phyloP scores from a whole-genome alignment of 2,329 filamentous ascomycete genomes.

The Lomentospora prolificans region DNA sequence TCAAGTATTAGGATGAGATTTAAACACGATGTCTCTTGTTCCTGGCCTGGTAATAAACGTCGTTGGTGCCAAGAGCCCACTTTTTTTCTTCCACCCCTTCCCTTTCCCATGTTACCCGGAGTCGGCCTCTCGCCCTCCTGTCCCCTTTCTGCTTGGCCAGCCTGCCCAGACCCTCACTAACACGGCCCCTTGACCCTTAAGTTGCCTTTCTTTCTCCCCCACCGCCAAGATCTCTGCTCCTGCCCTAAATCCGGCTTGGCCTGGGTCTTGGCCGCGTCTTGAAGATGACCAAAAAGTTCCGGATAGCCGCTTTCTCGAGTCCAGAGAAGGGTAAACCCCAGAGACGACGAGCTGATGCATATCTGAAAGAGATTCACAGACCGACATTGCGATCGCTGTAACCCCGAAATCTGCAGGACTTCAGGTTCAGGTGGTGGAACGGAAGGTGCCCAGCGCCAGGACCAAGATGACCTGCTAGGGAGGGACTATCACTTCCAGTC shows the following conservation, averaged over 20 bases:
- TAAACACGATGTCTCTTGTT: neutral
- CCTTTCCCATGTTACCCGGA: neutral
- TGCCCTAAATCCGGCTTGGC: slow-evolving; percentile 3
- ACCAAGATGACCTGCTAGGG: no score
- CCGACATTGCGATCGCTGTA: neutral
- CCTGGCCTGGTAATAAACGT: neutral
- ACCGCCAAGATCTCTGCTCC: neutral
- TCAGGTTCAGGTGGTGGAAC: neutral
- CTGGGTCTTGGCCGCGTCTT: neutral
- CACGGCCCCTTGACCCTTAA: neutral
- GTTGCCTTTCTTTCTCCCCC: neutral
- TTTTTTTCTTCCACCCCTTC: neutral
- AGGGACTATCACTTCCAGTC: neutral
- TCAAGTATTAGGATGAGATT: neutral
- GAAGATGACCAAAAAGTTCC: neutral
- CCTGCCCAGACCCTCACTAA: neutral
- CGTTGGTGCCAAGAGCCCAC: neutral
- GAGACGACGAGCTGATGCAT: no score
- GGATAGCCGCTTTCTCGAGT: neutral
- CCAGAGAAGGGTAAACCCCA: no score
- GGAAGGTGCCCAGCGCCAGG: neutral
- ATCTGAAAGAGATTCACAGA: no score
- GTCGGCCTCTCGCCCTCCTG: neutral
- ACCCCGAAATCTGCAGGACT: neutral
- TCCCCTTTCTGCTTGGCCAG: neutral